Percentiles rank a stretch among this genome's conserved stretches.
phyloP scores from a whole-genome alignment of 441 rosid genomes.

The Eutrema salsugineum region DNA sequence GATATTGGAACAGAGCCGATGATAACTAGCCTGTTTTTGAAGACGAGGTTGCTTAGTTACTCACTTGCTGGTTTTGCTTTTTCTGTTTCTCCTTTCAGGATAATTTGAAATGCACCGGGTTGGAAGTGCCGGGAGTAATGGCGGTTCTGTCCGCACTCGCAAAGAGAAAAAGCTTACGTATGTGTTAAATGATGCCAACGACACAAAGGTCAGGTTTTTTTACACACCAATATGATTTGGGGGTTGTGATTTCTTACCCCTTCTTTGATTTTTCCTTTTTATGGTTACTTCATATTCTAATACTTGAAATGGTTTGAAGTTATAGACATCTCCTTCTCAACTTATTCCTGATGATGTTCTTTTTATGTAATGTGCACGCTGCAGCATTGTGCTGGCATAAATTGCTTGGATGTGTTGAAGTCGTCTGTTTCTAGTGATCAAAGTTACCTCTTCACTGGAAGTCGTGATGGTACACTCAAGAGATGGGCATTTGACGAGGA shows the following conservation, averaged over 20 bases:
- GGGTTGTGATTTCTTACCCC: background rate
- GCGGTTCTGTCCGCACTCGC: conserved; percentile 88
- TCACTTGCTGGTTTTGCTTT: conserved; percentile 1
- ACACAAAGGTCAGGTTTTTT: conserved; percentile 57
- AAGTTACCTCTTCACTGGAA: conserved; percentile 85
- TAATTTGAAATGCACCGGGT: conserved; percentile 92
- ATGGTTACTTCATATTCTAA: background rate
- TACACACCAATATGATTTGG: background rate
- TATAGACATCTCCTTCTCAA: background rate
- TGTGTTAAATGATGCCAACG: conserved; percentile 78
- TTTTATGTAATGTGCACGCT: conserved; percentile 23
- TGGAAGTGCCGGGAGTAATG: conserved; percentile 95
- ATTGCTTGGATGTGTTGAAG: conserved; percentile 76
- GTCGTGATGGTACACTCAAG: conserved; percentile 99
- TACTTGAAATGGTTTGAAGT: background rate
- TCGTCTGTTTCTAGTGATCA: conserved; percentile 49
- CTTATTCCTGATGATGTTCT: conserved; percentile 20
- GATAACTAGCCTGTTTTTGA: background rate
- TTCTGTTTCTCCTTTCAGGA: conserved; percentile 17
- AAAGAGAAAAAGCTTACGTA: conserved; percentile 98
- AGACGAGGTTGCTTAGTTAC: background rate
- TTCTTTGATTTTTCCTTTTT: background rate
- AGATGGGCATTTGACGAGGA: conserved; percentile 84
- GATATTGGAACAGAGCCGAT: background rate
- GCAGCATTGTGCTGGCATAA: conserved; percentile 98